Evolutionary conservation across 768 basidiomycete species (phyloP).

Genomic region (Phanerochaete sordida): DNA sequence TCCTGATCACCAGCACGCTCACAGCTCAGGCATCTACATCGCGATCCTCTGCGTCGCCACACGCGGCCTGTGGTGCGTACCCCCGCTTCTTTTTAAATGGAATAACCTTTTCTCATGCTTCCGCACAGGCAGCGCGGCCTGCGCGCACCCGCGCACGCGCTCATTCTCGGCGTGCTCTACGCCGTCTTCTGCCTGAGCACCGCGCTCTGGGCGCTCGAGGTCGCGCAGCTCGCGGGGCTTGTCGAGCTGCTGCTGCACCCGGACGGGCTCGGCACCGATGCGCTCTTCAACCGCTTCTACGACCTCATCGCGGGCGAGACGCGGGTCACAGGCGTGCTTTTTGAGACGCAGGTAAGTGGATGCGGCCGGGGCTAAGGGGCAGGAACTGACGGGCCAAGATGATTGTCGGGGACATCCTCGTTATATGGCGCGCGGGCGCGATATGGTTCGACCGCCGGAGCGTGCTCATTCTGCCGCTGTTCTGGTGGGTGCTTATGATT

Average conservation of each 20-base stretch:
- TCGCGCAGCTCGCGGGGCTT: conserved; percentile 10
- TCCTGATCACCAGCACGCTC: no score
- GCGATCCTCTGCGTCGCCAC: conserved; percentile 4
- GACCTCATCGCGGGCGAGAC: conserved; percentile 13
- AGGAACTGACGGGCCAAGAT: neutral
- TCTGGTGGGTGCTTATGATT: conserved; percentile 10
- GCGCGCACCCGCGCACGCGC: neutral
- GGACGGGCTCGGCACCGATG: neutral
- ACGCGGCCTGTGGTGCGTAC: neutral
- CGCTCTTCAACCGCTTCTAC: conserved; percentile 9
- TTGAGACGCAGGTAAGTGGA: conserved; percentile 9
- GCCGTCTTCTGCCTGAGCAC: conserved; percentile 6
- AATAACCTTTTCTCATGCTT: no score
- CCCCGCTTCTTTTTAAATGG: no score
- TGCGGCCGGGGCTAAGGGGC: no score
- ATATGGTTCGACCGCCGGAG: conserved; percentile 9
- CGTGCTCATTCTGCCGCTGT: conserved; percentile 1
- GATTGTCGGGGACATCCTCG: conserved; percentile 12
- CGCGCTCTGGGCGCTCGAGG: conserved; percentile 10
- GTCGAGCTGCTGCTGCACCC: conserved; percentile 6
- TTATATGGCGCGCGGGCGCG: conserved; percentile 12
- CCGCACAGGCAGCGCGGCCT: no score
- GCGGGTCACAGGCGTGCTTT: conserved; percentile 6
- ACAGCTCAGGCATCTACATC: conserved; percentile 9
- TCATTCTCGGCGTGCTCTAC: conserved; percentile 1